These are phyloP conservation scores for Podospora pseudocomata DNA, from an alignment of 495 filamentous ascomycete genomes.

Conservation along the genomic window DNA sequence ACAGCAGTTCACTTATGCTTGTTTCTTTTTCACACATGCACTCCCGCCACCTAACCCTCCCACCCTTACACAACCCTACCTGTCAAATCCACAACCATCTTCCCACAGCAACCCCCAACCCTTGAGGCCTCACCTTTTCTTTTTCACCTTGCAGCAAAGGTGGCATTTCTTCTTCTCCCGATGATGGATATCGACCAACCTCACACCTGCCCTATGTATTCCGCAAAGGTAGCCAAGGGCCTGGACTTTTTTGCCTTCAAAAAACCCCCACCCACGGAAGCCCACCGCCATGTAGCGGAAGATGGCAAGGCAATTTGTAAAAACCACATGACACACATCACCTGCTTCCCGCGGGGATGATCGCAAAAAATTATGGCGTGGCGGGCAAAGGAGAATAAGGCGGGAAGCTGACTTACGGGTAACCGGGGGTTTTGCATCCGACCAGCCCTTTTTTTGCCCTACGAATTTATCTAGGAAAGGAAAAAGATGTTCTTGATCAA, in stretches of 20 bases:
- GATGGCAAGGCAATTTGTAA: background rate
- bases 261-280: background rate
- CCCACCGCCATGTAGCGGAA: too few species aligned
- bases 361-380: background rate
- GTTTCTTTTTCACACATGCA: background rate
- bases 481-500: too few species aligned
- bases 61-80: background rate
- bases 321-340: background rate
- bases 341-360: background rate
- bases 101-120: background rate
- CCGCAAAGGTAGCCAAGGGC: background rate
- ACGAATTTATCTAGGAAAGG: too few species aligned
- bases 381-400: too few species aligned
- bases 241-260: background rate
- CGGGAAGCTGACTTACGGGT: too few species aligned
- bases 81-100: background rate
- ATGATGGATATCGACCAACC: background rate
- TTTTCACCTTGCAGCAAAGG: background rate
- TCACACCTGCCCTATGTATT: background rate
- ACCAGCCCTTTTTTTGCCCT: too few species aligned
- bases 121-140: background rate
- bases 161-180: background rate
- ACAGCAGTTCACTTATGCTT: background rate
- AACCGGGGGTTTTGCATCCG: too few species aligned
- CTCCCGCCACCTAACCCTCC: background rate